Evolutionary conservation across 208 protist genomes (phyloP).

Genomic region (Wallacemonas sp.): DNA sequence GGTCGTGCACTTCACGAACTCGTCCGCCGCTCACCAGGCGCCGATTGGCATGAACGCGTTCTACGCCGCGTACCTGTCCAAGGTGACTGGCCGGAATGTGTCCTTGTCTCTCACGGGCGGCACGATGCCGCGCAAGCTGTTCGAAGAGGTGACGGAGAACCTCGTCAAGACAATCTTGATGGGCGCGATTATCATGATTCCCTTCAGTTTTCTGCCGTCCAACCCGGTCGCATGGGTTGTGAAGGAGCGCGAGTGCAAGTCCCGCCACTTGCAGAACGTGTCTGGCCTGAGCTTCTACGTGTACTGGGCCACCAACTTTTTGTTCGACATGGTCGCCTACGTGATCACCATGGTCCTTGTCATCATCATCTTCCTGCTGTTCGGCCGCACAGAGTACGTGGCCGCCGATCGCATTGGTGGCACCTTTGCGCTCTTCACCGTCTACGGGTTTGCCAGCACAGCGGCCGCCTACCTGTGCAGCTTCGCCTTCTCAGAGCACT

Average conservation of each 20-base stretch:
- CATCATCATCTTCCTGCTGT: conserved; percentile 34
- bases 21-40: conserved; percentile 35
- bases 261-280: conserved; percentile 78
- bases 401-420: conserved; percentile 20
- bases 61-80: conserved; percentile 27
- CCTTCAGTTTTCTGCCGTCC: conserved; percentile 67
- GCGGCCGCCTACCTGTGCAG: conserved; percentile 24
- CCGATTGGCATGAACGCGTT: conserved; percentile 27
- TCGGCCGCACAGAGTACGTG: conserved; percentile 36
- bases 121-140: conserved; percentile 25
- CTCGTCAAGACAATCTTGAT: conserved; percentile 29
- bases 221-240: conserved; percentile 72
- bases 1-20: conserved; percentile 32
- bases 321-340: conserved; percentile 44
- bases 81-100: conserved; percentile 7
- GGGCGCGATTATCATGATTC: conserved; percentile 57
- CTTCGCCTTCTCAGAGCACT: conserved; percentile 43
- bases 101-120: conserved; percentile 14
- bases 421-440: conserved; percentile 30
- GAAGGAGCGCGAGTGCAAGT: conserved; percentile 78
- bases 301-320: conserved; percentile 68
- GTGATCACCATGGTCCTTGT: conserved; percentile 39
- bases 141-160: conserved; percentile 27
- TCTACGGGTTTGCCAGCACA: conserved; percentile 31
- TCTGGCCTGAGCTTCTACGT: conserved; percentile 64